Base-by-base conservation (phyloP, 768 basidiomycete species). In the Asterophora parasitica region DNA sequence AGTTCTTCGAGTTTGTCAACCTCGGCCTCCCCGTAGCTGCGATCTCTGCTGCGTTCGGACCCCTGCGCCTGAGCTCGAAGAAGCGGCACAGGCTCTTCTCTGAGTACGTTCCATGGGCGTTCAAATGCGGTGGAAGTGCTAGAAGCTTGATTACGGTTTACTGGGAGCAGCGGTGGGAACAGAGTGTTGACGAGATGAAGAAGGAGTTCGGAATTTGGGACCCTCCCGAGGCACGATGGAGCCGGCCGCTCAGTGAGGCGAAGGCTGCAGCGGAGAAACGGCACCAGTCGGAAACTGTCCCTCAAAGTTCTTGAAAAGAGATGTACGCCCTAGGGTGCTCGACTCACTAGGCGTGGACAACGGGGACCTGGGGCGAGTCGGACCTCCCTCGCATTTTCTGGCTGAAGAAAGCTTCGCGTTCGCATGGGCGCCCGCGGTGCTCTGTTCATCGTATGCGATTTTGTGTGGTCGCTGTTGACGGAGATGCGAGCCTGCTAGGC, bases 111-210 rank as follows among this genome's bases (percentile, higher is more conserved):
- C 88, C 92, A 0, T 98, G 95, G 95, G 94, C 93, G 10, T 65
- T 96, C 51, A 80, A 80, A 54, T 91, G 86, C 49, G 96, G 94
- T 1, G 76, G 82, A 20, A 78, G 72, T 51, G 80, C 87, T 1
- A 74, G 72, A 57, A 87, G 84, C 60, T 65, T 98, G 50, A 87
- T 97, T 44, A 86, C 86, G 1, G 85, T 98, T 1, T 94, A 94
- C 59, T 98, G 96, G 95, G 96, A 98, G 67, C 77, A 92, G 65
- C 71, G 93, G 44, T 98, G 94, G 95, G 80, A 80, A 44, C 83
- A 90, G 65, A 75, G 87, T 51, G 65, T 95, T 1, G 81, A 79
- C 1, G 89, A 92, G 41, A 74, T 99, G 69, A 85, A 91, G 69
- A 75, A 69, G 52, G 92, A 96, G 61, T 71, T 96, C 16, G 89